These are phyloP conservation scores for Silene latifolia DNA, from an alignment of 148 eudicot genomes.

Conservation along the genomic window DNA sequence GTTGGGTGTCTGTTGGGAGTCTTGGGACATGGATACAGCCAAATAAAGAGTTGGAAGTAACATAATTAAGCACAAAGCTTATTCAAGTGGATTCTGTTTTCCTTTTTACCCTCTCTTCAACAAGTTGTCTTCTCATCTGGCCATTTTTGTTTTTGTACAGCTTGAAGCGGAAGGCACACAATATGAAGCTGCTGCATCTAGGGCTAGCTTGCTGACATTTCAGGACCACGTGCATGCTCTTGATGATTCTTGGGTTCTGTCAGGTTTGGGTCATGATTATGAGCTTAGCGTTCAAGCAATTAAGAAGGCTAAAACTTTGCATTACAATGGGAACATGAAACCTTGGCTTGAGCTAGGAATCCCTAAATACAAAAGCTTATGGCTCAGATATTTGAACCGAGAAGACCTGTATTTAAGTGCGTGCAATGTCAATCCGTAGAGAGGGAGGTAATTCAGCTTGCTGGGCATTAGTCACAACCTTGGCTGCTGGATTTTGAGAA, in stretches of 20 bases:
- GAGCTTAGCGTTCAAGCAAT: slow-evolving; percentile 44
- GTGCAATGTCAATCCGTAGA: slow-evolving; percentile 73
- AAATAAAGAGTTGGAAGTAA: no score
- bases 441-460: slow-evolving; percentile 19
- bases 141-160: slow-evolving; percentile 26
- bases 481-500: slow-evolving; percentile 6
- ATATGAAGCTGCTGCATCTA: slow-evolving; percentile 43
- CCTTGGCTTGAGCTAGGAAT: slow-evolving; percentile 98
- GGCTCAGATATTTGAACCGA: slow-evolving; percentile 59
- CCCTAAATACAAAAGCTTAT: slow-evolving; percentile 52
- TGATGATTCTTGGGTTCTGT: slow-evolving; percentile 60
- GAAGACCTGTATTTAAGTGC: slow-evolving; percentile 64
- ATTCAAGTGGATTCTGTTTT: not conserved
- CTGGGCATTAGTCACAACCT: slow-evolving; percentile 11
- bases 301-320: slow-evolving; percentile 61
- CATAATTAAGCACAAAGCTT: no score
- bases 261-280: slow-evolving; percentile 91
- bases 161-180: slow-evolving; percentile 31
- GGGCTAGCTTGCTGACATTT: slow-evolving; percentile 73
- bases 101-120: not conserved
- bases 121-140: slow-evolving; percentile 4
- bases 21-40: no score
- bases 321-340: slow-evolving; percentile 94
- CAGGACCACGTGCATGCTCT: slow-evolving; percentile 63
- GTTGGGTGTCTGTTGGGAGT: no score